Percentiles rank a stretch among this genome's conserved stretches.
Conservation (phyloP, 176 grass and related monocot genomes). For the bread wheat (Triticum aestivum) region DNA sequence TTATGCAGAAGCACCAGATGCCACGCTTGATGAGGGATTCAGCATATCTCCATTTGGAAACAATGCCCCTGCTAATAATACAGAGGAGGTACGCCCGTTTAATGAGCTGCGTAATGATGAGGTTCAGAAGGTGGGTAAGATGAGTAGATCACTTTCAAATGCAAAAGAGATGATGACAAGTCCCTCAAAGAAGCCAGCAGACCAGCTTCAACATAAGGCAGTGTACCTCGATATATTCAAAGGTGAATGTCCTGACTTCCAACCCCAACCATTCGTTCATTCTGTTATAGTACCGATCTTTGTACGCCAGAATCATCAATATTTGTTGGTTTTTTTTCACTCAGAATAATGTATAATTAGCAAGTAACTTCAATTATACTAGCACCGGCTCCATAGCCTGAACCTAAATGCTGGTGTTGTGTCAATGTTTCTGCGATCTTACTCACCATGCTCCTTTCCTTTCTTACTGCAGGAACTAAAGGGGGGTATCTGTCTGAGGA, state of each 20-base stretch:
- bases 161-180: constrained; percentile 28
- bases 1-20: constrained; percentile 67
- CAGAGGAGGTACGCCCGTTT: constrained; percentile 16
- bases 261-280: not conserved
- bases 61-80: constrained; percentile 26
- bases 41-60: constrained; percentile 83
- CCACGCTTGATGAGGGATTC: constrained; percentile 67
- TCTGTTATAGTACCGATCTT: not conserved
- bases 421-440: constrained; percentile 10
- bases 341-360: not conserved
- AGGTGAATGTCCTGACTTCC: constrained; percentile 23
- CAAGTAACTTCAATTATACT: not conserved
- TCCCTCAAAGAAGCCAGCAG: constrained; percentile 34
- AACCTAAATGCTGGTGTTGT: not conserved
- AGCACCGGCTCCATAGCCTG: not conserved
- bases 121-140: constrained; percentile 47
- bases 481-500: constrained; percentile 27
- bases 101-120: constrained; percentile 38
- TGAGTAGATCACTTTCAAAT: constrained; percentile 36
- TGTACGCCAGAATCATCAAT: not conserved
- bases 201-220: constrained; percentile 37
- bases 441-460: not conserved
- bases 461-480: constrained; percentile 29
- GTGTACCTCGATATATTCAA: constrained; percentile 36
- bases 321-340: not conserved